Evolutionary conservation across 176 grass and related monocot genomes (phyloP).

Genomic region (Hordeum marinum): DNA sequence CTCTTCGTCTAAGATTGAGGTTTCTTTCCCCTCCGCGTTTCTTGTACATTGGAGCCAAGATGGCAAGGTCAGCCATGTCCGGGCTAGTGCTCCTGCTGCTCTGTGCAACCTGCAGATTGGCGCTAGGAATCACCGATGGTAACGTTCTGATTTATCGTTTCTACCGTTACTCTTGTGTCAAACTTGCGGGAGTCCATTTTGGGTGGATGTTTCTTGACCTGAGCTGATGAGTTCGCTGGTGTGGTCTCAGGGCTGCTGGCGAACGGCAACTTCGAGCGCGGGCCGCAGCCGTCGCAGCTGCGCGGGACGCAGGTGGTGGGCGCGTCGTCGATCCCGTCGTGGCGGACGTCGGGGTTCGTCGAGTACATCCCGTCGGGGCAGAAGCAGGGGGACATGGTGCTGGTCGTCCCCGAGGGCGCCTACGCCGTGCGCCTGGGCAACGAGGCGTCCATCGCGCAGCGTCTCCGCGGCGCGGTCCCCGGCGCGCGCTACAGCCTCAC

Average conservation of each 20-base stretch:
- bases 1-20: not conserved
- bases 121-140: slow-evolving; percentile 58
- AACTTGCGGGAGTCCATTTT: not conserved
- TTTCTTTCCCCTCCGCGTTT: not conserved
- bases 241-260: slow-evolving; percentile 52
- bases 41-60: slow-evolving; percentile 8
- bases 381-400: slow-evolving; percentile 83
- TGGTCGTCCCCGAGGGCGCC: slow-evolving; percentile 74
- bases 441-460: slow-evolving; percentile 79
- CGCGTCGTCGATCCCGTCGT: slow-evolving; percentile 47
- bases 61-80: slow-evolving; percentile 26
- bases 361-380: slow-evolving; percentile 80
- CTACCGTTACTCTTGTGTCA: not conserved
- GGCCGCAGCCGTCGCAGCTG: slow-evolving; percentile 46
- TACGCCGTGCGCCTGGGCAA: slow-evolving; percentile 77
- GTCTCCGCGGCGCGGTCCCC: not conserved
- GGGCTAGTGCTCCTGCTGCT: slow-evolving; percentile 31
- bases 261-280: slow-evolving; percentile 88
- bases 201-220: not conserved
- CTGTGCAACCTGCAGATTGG: slow-evolving; percentile 12
- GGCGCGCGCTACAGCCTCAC: slow-evolving; percentile 67
- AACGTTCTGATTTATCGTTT: not conserved
- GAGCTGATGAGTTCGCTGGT: not conserved
- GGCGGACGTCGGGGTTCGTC: slow-evolving; percentile 62
- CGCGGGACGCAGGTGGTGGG: slow-evolving; percentile 65